phyloP scores from a whole-genome alignment of 495 filamentous ascomycete species.

The Penicillium soppii region DNA sequence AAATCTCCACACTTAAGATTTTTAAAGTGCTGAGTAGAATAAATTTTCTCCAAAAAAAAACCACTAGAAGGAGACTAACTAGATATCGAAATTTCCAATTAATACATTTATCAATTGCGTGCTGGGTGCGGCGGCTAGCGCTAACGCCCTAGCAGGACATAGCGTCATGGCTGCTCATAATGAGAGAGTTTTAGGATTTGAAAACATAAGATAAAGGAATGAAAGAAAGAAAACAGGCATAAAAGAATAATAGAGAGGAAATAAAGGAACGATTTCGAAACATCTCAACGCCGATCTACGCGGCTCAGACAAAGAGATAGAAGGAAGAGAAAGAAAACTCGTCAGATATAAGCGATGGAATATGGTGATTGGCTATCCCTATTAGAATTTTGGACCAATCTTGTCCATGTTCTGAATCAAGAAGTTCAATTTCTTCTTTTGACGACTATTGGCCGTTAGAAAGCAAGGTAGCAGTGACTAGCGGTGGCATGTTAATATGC shows the following conservation, averaged over 20 bases:
- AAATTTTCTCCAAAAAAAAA: background rate
- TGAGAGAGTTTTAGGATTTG: background rate
- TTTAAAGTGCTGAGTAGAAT: background rate
- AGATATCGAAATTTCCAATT: background rate
- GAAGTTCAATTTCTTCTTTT: background rate
- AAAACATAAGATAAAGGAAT: constrained; percentile 3
- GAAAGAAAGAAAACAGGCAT: background rate
- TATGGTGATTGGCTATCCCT: background rate
- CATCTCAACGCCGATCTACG: constrained; percentile 3
- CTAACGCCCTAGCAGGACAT: constrained; percentile 18
- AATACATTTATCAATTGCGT: background rate
- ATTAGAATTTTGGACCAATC: constrained; percentile 7
- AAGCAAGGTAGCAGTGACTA: too few species aligned
- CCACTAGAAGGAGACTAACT: background rate
- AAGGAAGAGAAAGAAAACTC: background rate
- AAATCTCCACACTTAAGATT: background rate
- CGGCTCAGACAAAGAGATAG: constrained; percentile 3
- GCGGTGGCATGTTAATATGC: constrained; percentile 19
- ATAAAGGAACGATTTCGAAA: background rate
- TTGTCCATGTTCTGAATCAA: background rate
- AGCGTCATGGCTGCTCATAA: constrained; percentile 1
- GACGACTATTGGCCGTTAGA: constrained; percentile 18
- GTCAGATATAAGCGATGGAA: background rate
- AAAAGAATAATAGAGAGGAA: background rate
- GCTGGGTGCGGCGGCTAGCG: constrained; percentile 27